Conservation (phyloP, 1,139 yeast species). For the Debaryomyces udenii region DNA sequence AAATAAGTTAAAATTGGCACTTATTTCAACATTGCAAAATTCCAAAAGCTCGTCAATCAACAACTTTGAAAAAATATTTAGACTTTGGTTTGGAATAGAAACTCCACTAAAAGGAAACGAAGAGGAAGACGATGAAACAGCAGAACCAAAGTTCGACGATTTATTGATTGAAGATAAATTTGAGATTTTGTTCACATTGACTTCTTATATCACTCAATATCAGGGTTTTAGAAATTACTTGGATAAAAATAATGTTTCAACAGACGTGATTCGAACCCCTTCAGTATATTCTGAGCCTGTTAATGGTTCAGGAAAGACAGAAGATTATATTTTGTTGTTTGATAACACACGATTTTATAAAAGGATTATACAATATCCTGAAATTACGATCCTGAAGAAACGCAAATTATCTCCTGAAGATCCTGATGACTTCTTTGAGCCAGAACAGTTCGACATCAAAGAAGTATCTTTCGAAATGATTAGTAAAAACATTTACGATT, state of each 20-base stretch:
- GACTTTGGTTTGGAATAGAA: constrained; percentile 45
- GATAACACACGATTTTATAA: constrained; percentile 50
- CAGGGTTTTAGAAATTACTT: constrained; percentile 45
- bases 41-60: constrained; percentile 30
- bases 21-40: constrained; percentile 40
- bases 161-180: constrained; percentile 49
- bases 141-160: constrained; percentile 33
- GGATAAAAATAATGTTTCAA: constrained; percentile 41
- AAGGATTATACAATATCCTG: constrained; percentile 35
- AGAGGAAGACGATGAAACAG: constrained; percentile 24
- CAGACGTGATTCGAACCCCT: constrained; percentile 34
- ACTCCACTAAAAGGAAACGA: constrained; percentile 40
- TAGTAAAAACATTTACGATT: constrained; percentile 36
- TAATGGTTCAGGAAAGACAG: constrained; percentile 17
- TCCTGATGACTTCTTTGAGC: constrained; percentile 33
- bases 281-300: constrained; percentile 22
- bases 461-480: constrained; percentile 35
- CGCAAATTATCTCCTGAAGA: constrained; percentile 37
- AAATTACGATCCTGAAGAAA: constrained; percentile 43
- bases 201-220: constrained; percentile 39
- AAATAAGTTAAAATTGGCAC: constrained; percentile 42
- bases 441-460: constrained; percentile 35
- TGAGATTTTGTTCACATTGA: constrained; percentile 45
- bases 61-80: constrained; percentile 51
- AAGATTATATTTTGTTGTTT: constrained; percentile 46